Percentiles rank a stretch among this genome's conserved stretches.
These are phyloP conservation scores for Lachnellula suecica DNA, from an alignment of 2,329 filamentous ascomycete species.

Conservation along the genomic window DNA sequence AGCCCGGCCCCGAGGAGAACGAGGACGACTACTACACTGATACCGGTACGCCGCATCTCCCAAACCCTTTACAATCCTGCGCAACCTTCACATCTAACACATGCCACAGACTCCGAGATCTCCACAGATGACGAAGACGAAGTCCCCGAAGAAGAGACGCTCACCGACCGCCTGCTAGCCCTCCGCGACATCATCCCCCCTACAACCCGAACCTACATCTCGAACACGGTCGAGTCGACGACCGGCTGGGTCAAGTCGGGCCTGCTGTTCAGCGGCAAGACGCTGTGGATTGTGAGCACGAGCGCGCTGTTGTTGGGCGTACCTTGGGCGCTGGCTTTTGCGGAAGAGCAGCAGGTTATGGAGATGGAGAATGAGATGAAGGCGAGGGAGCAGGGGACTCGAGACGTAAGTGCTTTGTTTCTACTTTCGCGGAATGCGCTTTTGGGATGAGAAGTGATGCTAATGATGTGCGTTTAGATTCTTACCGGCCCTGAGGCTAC, in stretches of 20 bases:
- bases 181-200: slow-evolving; percentile 76
- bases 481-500: slow-evolving; percentile 18
- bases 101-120: slow-evolving; percentile 70
- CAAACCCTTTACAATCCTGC: neutral
- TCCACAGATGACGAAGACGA: slow-evolving; percentile 77
- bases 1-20: slow-evolving; percentile 66
- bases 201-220: slow-evolving; percentile 67
- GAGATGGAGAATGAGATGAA: slow-evolving; percentile 98
- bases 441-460: slow-evolving; percentile 1
- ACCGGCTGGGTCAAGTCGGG: slow-evolving; percentile 58
- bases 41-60: slow-evolving; percentile 62
- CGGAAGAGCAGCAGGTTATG: slow-evolving; percentile 93
- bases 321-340: slow-evolving; percentile 88
- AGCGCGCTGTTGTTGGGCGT: slow-evolving; percentile 87
- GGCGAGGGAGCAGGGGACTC: slow-evolving; percentile 82
- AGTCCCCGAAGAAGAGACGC: slow-evolving; percentile 51
- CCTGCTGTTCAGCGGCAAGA: slow-evolving; percentile 75
- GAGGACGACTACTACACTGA: slow-evolving; percentile 88
- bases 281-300: slow-evolving; percentile 87
- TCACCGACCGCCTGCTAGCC: slow-evolving; percentile 70
- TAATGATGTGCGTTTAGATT: slow-evolving; percentile 23
- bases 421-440: neutral
- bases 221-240: slow-evolving; percentile 56
- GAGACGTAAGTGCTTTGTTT: slow-evolving; percentile 56
- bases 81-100: slow-evolving; percentile 14